Percentiles rank a stretch among this genome's conserved stretches.
Conservation (phyloP, 108 stramenopile genomes). For the Bacterosira constricta region DNA sequence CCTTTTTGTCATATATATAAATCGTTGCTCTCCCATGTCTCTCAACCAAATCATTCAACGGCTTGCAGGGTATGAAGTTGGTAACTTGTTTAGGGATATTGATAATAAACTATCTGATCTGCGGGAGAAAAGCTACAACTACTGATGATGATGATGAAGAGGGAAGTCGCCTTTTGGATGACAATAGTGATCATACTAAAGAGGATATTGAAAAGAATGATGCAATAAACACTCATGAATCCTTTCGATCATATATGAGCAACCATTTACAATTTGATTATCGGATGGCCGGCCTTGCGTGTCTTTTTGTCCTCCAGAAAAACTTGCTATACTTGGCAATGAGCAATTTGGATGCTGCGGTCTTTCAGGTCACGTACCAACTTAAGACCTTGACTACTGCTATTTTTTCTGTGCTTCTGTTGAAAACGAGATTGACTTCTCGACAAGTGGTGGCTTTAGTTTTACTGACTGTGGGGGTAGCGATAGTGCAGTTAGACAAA, state of each 20-base stretch:
- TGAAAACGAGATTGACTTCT: conserved; percentile 76
- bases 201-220: no score
- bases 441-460: conserved; percentile 66
- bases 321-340: conserved; percentile 97
- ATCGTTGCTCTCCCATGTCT: no score
- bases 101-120: not conserved
- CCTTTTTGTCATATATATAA: no score
- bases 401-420: conserved; percentile 88
- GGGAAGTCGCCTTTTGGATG: not conserved
- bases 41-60: no score
- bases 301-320: conserved; percentile 97
- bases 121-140: not conserved
- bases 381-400: conserved; percentile 98
- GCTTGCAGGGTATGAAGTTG: no score
- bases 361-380: conserved; percentile 98
- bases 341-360: conserved; percentile 94
- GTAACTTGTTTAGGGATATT: conserved; percentile 61
- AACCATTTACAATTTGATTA: not conserved
- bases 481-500: conserved; percentile 81
- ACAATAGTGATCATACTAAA: not conserved
- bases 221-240: no score
- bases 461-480: conserved; percentile 91
- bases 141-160: not conserved
- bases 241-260: not conserved
- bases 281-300: conserved; percentile 57